phyloP scores from a whole-genome alignment of 106 monocot genomes.

The Dioscorea alata region DNA sequence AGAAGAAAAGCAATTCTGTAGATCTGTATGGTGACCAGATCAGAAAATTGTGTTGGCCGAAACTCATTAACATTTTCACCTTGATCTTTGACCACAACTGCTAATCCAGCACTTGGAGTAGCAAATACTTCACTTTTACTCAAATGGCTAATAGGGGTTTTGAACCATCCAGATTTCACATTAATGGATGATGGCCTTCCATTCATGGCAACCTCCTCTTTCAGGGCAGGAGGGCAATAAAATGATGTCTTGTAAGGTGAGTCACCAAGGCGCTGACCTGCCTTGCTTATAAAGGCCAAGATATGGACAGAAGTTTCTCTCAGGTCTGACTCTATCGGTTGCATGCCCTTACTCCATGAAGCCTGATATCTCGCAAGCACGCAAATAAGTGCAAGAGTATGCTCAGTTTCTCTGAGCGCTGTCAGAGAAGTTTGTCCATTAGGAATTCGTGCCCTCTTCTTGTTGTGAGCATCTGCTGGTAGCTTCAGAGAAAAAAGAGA shows the following conservation, averaged over 20 bases:
- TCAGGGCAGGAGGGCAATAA: constrained; percentile 40
- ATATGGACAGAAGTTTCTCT: constrained; percentile 74
- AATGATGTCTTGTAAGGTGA: constrained; percentile 10
- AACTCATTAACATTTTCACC: constrained; percentile 19
- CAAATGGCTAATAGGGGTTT: constrained; percentile 13
- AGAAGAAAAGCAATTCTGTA: constrained; percentile 75
- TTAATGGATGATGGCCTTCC: constrained; percentile 35
- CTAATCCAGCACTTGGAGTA: neutral
- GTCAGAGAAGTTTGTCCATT: constrained; percentile 41
- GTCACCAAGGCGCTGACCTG: constrained; percentile 32
- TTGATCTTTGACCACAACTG: constrained; percentile 27
- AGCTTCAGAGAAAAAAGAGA: constrained; percentile 52
- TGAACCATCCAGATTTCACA: constrained; percentile 73
- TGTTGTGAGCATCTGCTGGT: constrained; percentile 30
- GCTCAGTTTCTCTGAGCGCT: constrained; percentile 49
- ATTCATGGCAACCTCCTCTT: constrained; percentile 51
- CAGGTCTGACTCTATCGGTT: constrained; percentile 49
- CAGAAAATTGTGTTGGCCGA: constrained; percentile 39
- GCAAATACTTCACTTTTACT: constrained; percentile 8
- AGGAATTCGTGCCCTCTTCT: constrained; percentile 31
- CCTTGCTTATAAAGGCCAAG: constrained; percentile 82
- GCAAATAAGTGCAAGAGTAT: constrained; percentile 58
- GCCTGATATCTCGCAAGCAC: constrained; percentile 45
- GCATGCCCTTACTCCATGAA: constrained; percentile 43
- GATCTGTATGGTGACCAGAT: constrained; percentile 57